These are phyloP conservation scores for Penicillium waksmanii DNA, from an alignment of 495 filamentous ascomycete species.

Conservation along the genomic window DNA sequence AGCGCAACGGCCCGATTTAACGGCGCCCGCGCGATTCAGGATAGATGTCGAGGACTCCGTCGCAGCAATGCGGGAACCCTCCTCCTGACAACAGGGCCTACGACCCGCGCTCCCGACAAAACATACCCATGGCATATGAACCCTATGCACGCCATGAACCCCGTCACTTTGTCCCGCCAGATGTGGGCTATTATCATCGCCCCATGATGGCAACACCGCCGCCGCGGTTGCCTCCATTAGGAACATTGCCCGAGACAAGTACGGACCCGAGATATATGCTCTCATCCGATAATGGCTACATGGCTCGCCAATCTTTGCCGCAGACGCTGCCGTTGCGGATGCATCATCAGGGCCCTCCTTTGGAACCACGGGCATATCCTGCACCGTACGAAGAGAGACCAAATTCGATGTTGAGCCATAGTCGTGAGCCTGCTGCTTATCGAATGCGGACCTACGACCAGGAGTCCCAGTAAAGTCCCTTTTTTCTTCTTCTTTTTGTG, in stretches of 20 bases:
- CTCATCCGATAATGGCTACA: conserved; percentile 27
- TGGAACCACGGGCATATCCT: conserved; percentile 24
- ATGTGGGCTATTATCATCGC: conserved; percentile 24
- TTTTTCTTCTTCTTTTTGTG: conserved; percentile 23
- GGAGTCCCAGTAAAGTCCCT: conserved; percentile 47
- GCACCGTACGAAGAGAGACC: conserved; percentile 31
- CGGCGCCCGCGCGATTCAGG: conserved; percentile 15
- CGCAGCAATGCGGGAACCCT: conserved; percentile 29
- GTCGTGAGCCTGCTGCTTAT: conserved; percentile 33
- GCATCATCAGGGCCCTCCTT: conserved; percentile 18
- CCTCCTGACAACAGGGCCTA: conserved; percentile 19
- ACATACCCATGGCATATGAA: conserved; percentile 22
- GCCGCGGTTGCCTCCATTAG: conserved; percentile 24
- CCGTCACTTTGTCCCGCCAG: conserved; percentile 21
- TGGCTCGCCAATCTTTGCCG: conserved; percentile 24
- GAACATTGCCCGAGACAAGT: conserved; percentile 19
- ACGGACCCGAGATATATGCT: conserved; percentile 32
- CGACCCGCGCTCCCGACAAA: conserved; percentile 10
- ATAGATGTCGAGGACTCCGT: conserved; percentile 35
- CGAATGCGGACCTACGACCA: conserved; percentile 36
- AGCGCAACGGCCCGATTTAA: conserved; percentile 19
- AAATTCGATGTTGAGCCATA: conserved; percentile 25
- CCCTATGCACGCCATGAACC: conserved; percentile 26
- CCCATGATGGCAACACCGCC: conserved; percentile 19
- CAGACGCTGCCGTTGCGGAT: conserved; percentile 28